Evolutionary conservation across 2,329 filamentous ascomycete genomes (phyloP).

Genomic region (Biscogniauxia sp.): DNA sequence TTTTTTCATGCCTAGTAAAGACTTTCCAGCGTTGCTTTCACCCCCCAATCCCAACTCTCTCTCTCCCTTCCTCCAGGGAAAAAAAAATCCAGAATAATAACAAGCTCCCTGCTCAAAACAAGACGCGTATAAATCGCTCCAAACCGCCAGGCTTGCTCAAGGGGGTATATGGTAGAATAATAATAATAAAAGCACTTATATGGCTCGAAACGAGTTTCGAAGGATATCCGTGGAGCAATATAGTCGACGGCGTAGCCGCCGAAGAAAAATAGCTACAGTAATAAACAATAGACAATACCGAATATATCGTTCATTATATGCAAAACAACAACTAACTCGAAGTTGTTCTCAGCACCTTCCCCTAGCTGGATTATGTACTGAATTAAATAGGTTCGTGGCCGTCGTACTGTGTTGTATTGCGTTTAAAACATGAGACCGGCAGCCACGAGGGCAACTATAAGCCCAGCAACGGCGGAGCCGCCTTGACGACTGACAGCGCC

Average conservation of each 20-base stretch:
- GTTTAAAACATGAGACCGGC: conserved; percentile 38
- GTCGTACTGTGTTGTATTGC: background rate
- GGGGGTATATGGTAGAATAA: background rate
- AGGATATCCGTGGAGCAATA: background rate
- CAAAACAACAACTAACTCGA: conserved; percentile 7
- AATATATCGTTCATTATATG: conserved; percentile 25
- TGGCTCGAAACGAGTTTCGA: background rate
- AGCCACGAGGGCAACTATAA: conserved; percentile 55
- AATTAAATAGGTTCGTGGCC: conserved; percentile 10
- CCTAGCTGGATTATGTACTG: conserved; percentile 18
- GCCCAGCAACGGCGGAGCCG: conserved; percentile 50
- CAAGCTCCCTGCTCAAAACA: background rate
- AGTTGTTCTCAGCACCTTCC: conserved; percentile 2
- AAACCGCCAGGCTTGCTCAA: background rate
- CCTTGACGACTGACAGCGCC: conserved; percentile 44
- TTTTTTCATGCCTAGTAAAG: too few relatives aligned
- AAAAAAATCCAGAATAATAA: background rate
- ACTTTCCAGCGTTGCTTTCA: too few relatives aligned
- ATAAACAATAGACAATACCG: conserved; percentile 32
- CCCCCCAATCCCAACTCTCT: too few relatives aligned
- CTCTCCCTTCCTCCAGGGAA: background rate
- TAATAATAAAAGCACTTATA: background rate
- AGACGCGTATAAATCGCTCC: background rate
- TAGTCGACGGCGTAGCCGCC: background rate
- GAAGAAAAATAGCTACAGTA: conserved; percentile 1